Evolutionary conservation across 148 eudicot species (phyloP).

Genomic region (Nepenthes mirabilis): DNA sequence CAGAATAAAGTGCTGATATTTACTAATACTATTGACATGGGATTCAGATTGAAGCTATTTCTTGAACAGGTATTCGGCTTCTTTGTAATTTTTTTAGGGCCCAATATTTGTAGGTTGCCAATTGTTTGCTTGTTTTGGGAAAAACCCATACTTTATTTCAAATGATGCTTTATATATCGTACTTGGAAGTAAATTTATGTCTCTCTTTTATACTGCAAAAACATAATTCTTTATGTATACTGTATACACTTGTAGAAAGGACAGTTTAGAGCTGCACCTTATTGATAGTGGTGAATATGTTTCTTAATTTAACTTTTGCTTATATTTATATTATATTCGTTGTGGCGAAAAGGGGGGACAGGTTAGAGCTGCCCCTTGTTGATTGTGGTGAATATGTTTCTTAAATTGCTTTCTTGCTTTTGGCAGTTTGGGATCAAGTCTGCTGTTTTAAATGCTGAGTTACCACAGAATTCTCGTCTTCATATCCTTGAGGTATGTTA

Average conservation of each 20-base stretch:
- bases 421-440: slow-evolving; percentile 81
- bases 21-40: slow-evolving; percentile 78
- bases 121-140: not conserved
- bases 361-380: too few species aligned
- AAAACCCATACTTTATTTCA: too few species aligned
- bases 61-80: slow-evolving; percentile 60
- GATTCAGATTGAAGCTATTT: slow-evolving; percentile 71
- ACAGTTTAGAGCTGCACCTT: too few species aligned
- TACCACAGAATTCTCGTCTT: slow-evolving; percentile 91
- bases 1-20: slow-evolving; percentile 81
- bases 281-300: not conserved
- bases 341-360: too few species aligned
- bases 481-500: slow-evolving; percentile 83
- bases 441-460: slow-evolving; percentile 87
- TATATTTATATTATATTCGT: too few species aligned
- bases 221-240: too few species aligned
- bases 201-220: too few species aligned
- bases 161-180: too few species aligned
- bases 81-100: not conserved
- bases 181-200: too few species aligned
- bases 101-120: not conserved
- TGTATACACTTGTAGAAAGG: too few species aligned
- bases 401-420: not conserved
- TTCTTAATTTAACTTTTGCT: not conserved
- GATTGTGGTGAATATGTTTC: not conserved